Evolutionary conservation across 805 yeast species (phyloP), one percentile per base, ranked within the genome.

Genomic region (Nakazawaea ambrosiae): DNA sequence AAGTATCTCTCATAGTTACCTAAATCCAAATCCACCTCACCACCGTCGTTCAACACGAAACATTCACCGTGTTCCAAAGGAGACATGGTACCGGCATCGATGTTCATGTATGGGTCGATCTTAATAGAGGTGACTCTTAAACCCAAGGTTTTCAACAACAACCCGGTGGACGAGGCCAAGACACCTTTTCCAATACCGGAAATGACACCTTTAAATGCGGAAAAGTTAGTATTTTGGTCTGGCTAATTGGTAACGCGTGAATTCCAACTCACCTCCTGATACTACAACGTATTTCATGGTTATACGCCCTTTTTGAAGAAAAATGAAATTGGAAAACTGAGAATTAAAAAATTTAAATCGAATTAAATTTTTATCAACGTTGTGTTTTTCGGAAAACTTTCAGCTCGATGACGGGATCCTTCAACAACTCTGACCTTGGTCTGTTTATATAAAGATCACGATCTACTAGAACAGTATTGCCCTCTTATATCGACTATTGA

Each of bases 181-280:
- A 92, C 98, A 63, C 99, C 99, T 62, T 92, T 92, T 61, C 99
- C 99, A 59, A 92, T 92, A 66, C 99, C 99, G 53, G 96, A 85
- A 51, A 92, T 92, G 52, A 92, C 99, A 75, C 98, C 42, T 38
- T 33, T n/a, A n/a, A 22, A 22, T 22, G 10, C 10, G n/a, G 27
- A 31, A 9, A 37, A 27, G 29, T 27, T 27, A 27, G 29, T 27
- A 27, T n/a, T 9, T 8, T 7, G 7, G 16, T n/a, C 14, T 27
- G 14, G 14, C 10, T 10, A 10, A 7, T 8, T 22, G 10, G 24
- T 22, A 10, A 22, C 24, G 24, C 3, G 10, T 4, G 10, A 27
- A 27, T 8, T 4, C 12, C 7, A n/a, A 41, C 46, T 20, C 29
- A 43, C 42, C 98, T 61, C 98, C 98, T 42, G 97, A 89, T 33